A percentile compares a stretch with the other conserved stretches of the same genome.
Evolutionary conservation across 441 rosid genomes (phyloP).

Genomic region (Populus trichocarpa): DNA sequence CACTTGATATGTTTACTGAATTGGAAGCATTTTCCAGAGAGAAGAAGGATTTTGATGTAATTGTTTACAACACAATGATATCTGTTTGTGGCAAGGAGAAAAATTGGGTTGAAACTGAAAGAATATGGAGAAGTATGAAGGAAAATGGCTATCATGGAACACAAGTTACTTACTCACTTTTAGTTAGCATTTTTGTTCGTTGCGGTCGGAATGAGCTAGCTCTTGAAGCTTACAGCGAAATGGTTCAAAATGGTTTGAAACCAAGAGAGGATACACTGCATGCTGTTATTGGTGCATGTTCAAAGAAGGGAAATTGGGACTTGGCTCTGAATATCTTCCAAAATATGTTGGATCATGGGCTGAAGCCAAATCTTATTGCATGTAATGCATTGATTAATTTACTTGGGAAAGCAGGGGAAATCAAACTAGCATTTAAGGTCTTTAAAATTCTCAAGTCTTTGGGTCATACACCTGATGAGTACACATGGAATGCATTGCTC

Average conservation of each 20-base stretch:
- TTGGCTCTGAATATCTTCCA: constrained; percentile 53
- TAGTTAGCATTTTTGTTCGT: constrained; percentile 47
- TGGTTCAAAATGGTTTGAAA: constrained; percentile 53
- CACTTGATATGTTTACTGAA: too few relatives aligned
- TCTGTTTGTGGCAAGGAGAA: too few relatives aligned
- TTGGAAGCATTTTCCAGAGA: too few relatives aligned
- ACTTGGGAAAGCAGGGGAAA: constrained; percentile 70
- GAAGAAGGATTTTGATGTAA: too few relatives aligned
- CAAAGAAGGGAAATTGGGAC: constrained; percentile 53
- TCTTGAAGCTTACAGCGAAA: constrained; percentile 46
- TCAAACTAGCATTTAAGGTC: constrained; percentile 54
- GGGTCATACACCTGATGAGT: constrained; percentile 46
- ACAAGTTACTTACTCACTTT: constrained; percentile 21
- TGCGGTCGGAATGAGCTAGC: constrained; percentile 49
- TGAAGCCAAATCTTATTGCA: constrained; percentile 61
- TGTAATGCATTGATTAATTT: constrained; percentile 72
- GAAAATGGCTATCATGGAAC: too few relatives aligned
- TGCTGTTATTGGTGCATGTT: constrained; percentile 53
- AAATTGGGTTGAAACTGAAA: too few relatives aligned
- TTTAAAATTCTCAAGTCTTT: constrained; percentile 34
- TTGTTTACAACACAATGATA: too few relatives aligned
- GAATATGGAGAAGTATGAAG: too few relatives aligned
- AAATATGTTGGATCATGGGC: constrained; percentile 25
- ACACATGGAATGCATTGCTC: constrained; percentile 45
- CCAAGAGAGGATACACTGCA: constrained; percentile 57